Base-by-base conservation (phyloP, 495 filamentous ascomycete genomes). In the Cenococcum geophilum region DNA sequence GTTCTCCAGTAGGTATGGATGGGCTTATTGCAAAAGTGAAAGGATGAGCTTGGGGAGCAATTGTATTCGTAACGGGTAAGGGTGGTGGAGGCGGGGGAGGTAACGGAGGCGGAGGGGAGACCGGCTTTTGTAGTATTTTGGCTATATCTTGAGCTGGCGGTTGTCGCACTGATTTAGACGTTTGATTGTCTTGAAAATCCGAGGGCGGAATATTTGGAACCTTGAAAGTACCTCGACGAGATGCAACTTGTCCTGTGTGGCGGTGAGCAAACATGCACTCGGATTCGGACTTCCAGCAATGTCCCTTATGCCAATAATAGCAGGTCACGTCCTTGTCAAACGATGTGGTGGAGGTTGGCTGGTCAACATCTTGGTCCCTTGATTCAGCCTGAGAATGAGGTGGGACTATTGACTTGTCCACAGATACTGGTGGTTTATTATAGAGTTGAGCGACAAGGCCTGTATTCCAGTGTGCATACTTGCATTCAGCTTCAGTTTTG, bases 261-360 rank as follows among this genome's bases (percentile, higher is more conserved):
- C 25, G 18, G 34, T 60, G 47, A 53, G 45, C 42, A 21, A 54
- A 60, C 16, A 25, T 21, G 40, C 56, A 58, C 16, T 35, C 47
- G 25, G 53, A 20, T 14, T 48, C 16, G 34, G 49, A 11, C 16
- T 64, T 60, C 1, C 36, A 1, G 16, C 34, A 55, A 45, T 36
- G 37, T 11, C 57, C 62, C 21, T 36, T 27, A 4, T 47, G 22
- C 56, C 57, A 64, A 27, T 48, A 64, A 23, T 25, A 59, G 34
- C 61, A 64, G 20, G 61, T 64, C 8, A 55, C 3, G 27, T 53
- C 58, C 16, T 34, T 25, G 10, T 9, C 36, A 22, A 20, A 20
- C 4, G 12, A 14, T 18, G 40, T 45, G 40, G 18, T 18, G 40
- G 40, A 45, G 1, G 12, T 4, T 45, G 40, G 40, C 14, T 14